phyloP scores from a whole-genome alignment of 352 stramenopile genomes.

The Phytopythium litorale region DNA sequence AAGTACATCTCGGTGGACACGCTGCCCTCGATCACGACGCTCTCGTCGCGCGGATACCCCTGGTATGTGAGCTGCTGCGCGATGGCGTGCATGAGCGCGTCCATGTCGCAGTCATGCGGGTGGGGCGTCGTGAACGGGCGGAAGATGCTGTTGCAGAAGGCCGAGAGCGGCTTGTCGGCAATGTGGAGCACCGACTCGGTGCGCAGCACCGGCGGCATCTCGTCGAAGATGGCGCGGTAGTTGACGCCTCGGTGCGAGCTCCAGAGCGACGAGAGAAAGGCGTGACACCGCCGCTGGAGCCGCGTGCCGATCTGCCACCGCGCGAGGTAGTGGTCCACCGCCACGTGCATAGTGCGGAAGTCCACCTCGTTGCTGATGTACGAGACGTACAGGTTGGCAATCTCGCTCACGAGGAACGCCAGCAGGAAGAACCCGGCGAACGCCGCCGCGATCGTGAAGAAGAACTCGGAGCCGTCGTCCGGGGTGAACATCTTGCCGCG shows the following conservation, averaged over 20 bases:
- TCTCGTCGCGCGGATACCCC: slow-evolving; percentile 60
- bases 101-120: slow-evolving; percentile 25
- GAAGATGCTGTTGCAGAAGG: slow-evolving; percentile 41
- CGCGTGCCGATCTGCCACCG: slow-evolving; percentile 36
- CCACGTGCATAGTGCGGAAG: slow-evolving; percentile 58
- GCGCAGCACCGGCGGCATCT: slow-evolving; percentile 44
- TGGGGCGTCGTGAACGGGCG: slow-evolving; percentile 28
- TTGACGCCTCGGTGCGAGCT: slow-evolving; percentile 54
- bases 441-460: slow-evolving; percentile 40
- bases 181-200: slow-evolving; percentile 50
- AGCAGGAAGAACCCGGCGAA: slow-evolving; percentile 39
- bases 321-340: slow-evolving; percentile 43
- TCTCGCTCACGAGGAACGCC: slow-evolving; percentile 50
- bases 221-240: slow-evolving; percentile 53
- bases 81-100: slow-evolving; percentile 28
- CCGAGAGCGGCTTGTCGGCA: slow-evolving; percentile 27
- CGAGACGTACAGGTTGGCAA: slow-evolving; percentile 47
- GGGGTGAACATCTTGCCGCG: slow-evolving; percentile 40
- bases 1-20: slow-evolving; percentile 74
- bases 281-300: slow-evolving; percentile 34
- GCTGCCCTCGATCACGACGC: slow-evolving; percentile 53
- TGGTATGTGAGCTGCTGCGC: slow-evolving; percentile 56
- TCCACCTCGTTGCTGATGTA: slow-evolving; percentile 62
- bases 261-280: slow-evolving; percentile 53
- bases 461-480: slow-evolving; percentile 10